Conservation (phyloP, 345 rosid species). For the Hibiscus syriacus region DNA sequence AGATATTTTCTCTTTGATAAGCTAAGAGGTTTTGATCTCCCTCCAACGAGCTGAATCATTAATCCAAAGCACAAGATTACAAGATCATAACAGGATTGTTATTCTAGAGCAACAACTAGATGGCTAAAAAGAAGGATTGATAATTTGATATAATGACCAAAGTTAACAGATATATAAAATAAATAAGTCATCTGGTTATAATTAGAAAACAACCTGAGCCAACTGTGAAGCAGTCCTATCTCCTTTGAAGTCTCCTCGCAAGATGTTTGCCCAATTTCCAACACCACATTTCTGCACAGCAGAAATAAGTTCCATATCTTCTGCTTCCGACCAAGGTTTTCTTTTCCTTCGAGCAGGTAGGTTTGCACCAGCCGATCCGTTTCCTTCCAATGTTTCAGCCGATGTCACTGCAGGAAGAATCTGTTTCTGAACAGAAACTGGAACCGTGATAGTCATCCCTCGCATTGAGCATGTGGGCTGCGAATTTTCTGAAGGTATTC, state of each 20-base stretch:
- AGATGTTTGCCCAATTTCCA: constrained; percentile 82
- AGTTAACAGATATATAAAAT: background rate
- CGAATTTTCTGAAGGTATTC: constrained; percentile 38
- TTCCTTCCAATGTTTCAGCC: constrained; percentile 36
- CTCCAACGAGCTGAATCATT: too few species aligned
- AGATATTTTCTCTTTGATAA: too few species aligned
- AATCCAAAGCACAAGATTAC: too few species aligned
- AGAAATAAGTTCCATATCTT: constrained; percentile 23
- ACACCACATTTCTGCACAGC: constrained; percentile 80
- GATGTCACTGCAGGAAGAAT: constrained; percentile 29
- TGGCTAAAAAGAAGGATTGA: background rate
- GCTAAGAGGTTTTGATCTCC: too few species aligned
- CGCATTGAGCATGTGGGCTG: constrained; percentile 33
- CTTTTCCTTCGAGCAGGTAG: constrained; percentile 42
- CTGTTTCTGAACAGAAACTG: constrained; percentile 68
- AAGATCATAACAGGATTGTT: too few species aligned
- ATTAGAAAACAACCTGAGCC: constrained; percentile 58
- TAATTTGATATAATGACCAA: background rate
- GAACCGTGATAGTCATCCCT: constrained; percentile 70
- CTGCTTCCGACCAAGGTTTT: constrained; percentile 14
- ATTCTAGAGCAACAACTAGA: constrained; percentile 2
- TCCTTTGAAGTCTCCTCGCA: constrained; percentile 53
- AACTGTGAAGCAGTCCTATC: constrained; percentile 79
- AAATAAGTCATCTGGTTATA: background rate
- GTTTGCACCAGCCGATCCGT: constrained; percentile 33